phyloP scores from a whole-genome alignment of 2,329 filamentous ascomycete species.

The Botryotinia calthae region DNA sequence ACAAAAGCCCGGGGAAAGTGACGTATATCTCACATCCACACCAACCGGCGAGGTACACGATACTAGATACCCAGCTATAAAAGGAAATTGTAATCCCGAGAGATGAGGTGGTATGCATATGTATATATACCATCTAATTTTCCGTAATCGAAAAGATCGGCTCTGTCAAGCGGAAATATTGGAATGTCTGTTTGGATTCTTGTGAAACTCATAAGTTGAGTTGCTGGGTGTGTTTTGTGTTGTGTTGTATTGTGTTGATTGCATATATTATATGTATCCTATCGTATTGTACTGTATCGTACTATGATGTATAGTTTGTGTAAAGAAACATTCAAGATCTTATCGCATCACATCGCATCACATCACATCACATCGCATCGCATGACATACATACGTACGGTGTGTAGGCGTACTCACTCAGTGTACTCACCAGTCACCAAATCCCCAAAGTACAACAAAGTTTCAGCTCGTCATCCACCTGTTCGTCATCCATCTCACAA shows the following conservation, averaged over 20 bases:
- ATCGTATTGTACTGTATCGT: background rate
- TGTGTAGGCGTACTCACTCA: background rate
- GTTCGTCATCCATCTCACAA: background rate
- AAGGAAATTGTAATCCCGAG: background rate
- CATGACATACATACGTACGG: background rate
- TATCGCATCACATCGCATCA: background rate
- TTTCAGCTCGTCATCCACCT: background rate
- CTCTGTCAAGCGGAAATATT: background rate
- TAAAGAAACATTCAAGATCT: conserved; percentile 1
- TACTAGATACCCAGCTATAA: background rate
- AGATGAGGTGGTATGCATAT: no score
- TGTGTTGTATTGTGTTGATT: no score
- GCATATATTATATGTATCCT: no score
- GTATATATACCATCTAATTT: background rate
- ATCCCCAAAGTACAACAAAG: background rate
- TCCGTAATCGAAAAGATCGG: background rate
- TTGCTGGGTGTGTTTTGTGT: no score
- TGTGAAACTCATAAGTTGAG: no score
- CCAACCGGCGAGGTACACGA: no score
- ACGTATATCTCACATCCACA: background rate
- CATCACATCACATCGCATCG: background rate
- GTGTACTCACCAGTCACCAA: no score
- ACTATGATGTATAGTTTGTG: background rate
- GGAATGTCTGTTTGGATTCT: no score
- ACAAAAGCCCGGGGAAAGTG: background rate